A percentile compares a stretch with the other conserved stretches of the same genome.
Evolutionary conservation across 2,329 filamentous ascomycete species (phyloP).

Genomic region (Blumeriella jaapii): DNA sequence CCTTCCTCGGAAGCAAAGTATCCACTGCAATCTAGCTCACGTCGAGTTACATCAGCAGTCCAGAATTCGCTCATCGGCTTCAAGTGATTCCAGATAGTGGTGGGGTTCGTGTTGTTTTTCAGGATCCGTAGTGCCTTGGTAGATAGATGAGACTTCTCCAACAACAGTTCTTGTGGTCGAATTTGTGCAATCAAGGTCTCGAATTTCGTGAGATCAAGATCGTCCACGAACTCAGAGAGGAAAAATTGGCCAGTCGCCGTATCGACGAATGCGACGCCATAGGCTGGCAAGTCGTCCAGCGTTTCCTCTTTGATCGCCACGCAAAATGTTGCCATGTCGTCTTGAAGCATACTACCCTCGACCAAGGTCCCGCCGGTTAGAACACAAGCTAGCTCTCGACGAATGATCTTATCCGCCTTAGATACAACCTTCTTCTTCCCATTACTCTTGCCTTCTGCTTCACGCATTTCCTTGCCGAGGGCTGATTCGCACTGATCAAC

Average conservation of each 20-base stretch:
- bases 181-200: conserved; percentile 94
- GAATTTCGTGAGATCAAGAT: conserved; percentile 88
- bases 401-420: conserved; percentile 86
- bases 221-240: conserved; percentile 83
- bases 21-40: conserved; percentile 66
- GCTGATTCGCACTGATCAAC: conserved; percentile 97
- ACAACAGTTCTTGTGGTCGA: conserved; percentile 72
- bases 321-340: conserved; percentile 95
- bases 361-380: conserved; percentile 88
- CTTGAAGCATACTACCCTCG: conserved; percentile 91
- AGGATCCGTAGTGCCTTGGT: conserved; percentile 84
- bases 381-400: conserved; percentile 79
- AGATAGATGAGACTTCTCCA: conserved; percentile 80
- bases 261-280: conserved; percentile 89
- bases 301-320: conserved; percentile 81
- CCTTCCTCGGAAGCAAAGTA: conserved; percentile 59
- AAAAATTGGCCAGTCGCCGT: conserved; percentile 93
- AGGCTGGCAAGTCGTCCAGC: conserved; percentile 63
- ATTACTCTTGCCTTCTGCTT: conserved; percentile 52
- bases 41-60: conserved; percentile 69
- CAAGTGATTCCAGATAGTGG: conserved; percentile 89
- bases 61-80: conserved; percentile 86
- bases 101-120: conserved; percentile 89
- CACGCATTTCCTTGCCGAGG: conserved; percentile 96
- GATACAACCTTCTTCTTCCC: conserved; percentile 31